Evolutionary conservation across 352 stramenopile species (phyloP), one percentile per base, ranked within the genome.

Genomic region (Phytophthora ohioensis): DNA sequence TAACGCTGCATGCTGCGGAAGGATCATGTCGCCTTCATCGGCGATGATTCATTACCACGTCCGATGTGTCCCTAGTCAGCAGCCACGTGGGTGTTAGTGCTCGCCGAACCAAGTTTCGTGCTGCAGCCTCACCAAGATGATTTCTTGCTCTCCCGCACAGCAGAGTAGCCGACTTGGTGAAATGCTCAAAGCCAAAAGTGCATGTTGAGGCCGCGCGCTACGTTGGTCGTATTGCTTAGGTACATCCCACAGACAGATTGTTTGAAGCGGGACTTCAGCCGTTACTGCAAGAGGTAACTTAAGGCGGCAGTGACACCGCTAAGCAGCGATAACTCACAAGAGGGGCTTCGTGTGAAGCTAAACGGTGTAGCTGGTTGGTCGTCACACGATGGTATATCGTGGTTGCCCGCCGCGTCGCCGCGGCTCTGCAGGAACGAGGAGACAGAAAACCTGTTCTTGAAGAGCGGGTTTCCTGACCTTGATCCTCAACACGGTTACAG

Each of bases 161-260:
- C 21, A 27, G 21, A 27, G 21, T 46, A 5, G 41, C 41, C 15
- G 15, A 46, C 41, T 46, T 46, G n/a, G 41, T n/a, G 41, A 46
- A 46, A 46, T 15, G 21, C 41, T 46, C 41, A n/a, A 27, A 0
- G 21, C 21, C 41, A 46, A 51, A 51, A 53, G 27, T 38, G 46
- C 46, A 53, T 12, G 5, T 46, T 46, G 10, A 5, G 30, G 27
- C 3, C 10, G 10, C 17, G 46, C 34, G 53, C 53, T 27, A 60
- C 53, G 53, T 60, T 60, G 38, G 9, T 34, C 11, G 30, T 21
- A 60, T 60, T 60, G 13, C 53, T 60, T 49, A 48, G 36, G 3
- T 30, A n/a, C 17, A 58, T 21, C 3, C 52, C 52, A 32, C 38
- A 17, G 21, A 27, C 21, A 57, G 13, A 32, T 21, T 57, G 41